These are phyloP conservation scores for Kwoniella pini DNA, from an alignment of 768 basidiomycete species.

Conservation along the genomic window DNA sequence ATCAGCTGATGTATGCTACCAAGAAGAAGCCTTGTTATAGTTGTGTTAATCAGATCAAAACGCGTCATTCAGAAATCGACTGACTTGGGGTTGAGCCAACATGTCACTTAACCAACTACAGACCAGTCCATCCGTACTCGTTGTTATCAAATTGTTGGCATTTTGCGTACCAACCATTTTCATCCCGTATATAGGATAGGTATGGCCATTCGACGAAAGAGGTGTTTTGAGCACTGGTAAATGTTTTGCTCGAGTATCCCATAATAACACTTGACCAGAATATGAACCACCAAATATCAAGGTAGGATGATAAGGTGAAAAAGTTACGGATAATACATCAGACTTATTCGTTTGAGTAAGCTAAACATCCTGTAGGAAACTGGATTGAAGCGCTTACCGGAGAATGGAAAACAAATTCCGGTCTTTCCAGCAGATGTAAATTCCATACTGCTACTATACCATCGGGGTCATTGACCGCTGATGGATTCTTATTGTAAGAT, in stretches of 20 bases:
- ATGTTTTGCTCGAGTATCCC: constrained; percentile 97
- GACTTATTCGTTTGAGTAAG: constrained; percentile 62
- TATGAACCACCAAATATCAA: constrained; percentile 98
- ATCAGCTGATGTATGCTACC: background rate
- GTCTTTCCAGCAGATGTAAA: constrained; percentile 86
- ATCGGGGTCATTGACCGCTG: constrained; percentile 90
- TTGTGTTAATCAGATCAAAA: no score
- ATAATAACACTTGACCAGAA: constrained; percentile 94
- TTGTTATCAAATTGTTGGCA: constrained; percentile 94
- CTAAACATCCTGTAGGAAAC: background rate
- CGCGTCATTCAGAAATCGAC: no score
- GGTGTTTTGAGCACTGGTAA: constrained; percentile 96
- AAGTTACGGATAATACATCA: constrained; percentile 92
- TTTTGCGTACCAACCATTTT: constrained; percentile 98
- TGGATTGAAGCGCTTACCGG: constrained; percentile 64
- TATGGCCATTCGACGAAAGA: constrained; percentile 91
- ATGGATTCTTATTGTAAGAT: constrained; percentile 96
- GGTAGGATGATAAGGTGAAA: constrained; percentile 97
- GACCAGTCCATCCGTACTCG: constrained; percentile 93
- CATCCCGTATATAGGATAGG: constrained; percentile 98
- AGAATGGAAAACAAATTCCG: constrained; percentile 97
- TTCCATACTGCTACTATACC: constrained; percentile 99
- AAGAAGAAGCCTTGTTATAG: background rate
- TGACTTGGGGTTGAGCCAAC: constrained; percentile 94
- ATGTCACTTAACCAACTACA: constrained; percentile 99